Percentiles rank a stretch among this genome's conserved stretches.
phyloP scores from a whole-genome alignment of 441 rosid species.

The Raphanus hybrid region DNA sequence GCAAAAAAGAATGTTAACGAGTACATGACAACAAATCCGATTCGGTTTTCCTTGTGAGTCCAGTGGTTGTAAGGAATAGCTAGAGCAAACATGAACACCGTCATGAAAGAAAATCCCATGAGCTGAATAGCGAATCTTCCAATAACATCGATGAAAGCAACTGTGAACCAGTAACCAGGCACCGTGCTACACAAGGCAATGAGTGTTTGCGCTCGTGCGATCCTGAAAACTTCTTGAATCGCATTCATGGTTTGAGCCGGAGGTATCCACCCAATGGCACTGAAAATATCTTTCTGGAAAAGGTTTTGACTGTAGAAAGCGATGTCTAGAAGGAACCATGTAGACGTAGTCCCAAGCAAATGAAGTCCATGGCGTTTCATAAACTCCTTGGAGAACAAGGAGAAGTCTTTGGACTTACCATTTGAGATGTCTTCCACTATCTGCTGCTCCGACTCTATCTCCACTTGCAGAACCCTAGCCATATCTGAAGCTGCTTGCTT shows the following conservation, averaged over 20 bases:
- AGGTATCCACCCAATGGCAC: conserved; percentile 58
- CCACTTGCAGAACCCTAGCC: conserved; percentile 60
- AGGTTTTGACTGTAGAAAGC: conserved; percentile 69
- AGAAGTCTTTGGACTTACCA: conserved; percentile 36
- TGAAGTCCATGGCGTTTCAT: conserved; percentile 61
- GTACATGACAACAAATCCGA: conserved; percentile 57
- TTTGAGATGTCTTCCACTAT: conserved; percentile 30
- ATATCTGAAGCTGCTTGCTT: conserved; percentile 63
- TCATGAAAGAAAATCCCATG: conserved; percentile 67
- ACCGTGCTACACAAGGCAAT: conserved; percentile 62
- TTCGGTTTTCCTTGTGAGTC: conserved; percentile 44
- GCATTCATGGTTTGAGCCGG: conserved; percentile 54
- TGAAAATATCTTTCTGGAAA: conserved; percentile 67
- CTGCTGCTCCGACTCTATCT: conserved; percentile 50
- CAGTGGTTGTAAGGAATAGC: conserved; percentile 64
- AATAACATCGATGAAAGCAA: conserved; percentile 49
- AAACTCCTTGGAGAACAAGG: conserved; percentile 54
- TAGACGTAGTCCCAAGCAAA: conserved; percentile 53
- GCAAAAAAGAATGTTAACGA: conserved; percentile 67
- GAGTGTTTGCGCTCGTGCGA: conserved; percentile 59
- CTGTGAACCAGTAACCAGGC: conserved; percentile 70
- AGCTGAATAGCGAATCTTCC: conserved; percentile 63
- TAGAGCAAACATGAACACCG: conserved; percentile 67
- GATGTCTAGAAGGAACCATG: conserved; percentile 68
- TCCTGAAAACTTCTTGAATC: conserved; percentile 55